Evolutionary conservation across 768 basidiomycete genomes (phyloP).

Genomic region (Amanita brunnescens): DNA sequence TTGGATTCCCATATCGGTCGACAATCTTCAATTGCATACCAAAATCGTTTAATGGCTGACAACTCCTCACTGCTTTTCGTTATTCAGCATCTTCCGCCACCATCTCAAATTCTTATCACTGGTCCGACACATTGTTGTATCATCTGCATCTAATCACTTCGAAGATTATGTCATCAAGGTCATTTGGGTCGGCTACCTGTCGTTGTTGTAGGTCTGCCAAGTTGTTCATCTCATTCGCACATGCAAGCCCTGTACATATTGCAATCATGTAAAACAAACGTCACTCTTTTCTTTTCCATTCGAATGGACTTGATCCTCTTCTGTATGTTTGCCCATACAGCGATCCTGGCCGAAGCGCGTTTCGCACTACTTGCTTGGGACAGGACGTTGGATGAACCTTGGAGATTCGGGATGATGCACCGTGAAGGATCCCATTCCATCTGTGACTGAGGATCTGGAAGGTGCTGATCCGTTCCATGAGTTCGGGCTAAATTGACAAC

Average conservation of each 20-base stretch:
- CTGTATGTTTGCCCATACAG: not conserved
- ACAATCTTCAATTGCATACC: not conserved
- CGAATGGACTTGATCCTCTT: not conserved
- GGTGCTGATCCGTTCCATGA: conserved; percentile 2
- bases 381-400: not conserved
- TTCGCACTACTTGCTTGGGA: not conserved
- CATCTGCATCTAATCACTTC: not conserved
- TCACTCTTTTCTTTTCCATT: not conserved
- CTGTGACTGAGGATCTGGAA: not conserved
- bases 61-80: too few relatives aligned
- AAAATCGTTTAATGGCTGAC: too few relatives aligned
- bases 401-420: conserved; percentile 3
- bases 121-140: not conserved
- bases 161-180: not conserved
- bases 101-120: not conserved
- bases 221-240: not conserved
- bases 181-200: not conserved
- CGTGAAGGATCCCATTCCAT: not conserved
- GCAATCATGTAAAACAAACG: conserved; percentile 1
- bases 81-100: too few relatives aligned
- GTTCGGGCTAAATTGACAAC: conserved; percentile 5
- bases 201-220: conserved; percentile 1
- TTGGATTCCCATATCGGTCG: not conserved
- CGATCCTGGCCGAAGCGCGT: not conserved
- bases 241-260: conserved; percentile 5